phyloP scores from a whole-genome alignment of 2,329 filamentous ascomycete species.

The Penicillium frequentans region DNA sequence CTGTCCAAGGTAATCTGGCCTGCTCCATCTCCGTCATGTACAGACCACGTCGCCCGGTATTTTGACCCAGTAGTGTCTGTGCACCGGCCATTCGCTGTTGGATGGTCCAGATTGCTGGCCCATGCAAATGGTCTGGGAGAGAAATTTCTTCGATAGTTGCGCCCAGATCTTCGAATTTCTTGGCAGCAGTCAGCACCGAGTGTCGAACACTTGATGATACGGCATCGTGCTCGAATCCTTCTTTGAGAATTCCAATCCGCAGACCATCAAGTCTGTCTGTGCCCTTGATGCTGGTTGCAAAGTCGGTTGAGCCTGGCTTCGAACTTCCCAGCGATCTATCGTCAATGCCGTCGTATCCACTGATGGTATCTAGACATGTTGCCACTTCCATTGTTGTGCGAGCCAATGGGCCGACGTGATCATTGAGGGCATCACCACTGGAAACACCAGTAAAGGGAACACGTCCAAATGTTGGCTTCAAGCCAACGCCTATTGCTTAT shows the following conservation, averaged over 20 bases:
- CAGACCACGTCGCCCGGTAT: conserved; percentile 51
- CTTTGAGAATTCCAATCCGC: conserved; percentile 45
- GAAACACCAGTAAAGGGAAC: conserved; percentile 54
- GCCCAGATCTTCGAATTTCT: conserved; percentile 47
- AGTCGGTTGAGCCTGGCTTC: conserved; percentile 23
- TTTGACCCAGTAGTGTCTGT: conserved; percentile 43
- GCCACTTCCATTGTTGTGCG: conserved; percentile 45
- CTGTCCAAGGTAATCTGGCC: conserved; percentile 48
- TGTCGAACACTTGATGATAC: conserved; percentile 43
- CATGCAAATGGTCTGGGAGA: conserved; percentile 49
- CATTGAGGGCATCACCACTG: conserved; percentile 52
- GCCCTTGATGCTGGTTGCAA: conserved; percentile 10
- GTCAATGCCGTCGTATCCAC: conserved; percentile 52
- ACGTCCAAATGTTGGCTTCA: conserved; percentile 55
- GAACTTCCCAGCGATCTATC: conserved; percentile 42
- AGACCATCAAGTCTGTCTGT: conserved; percentile 17
- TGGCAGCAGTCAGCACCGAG: conserved; percentile 45
- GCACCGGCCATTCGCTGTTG: conserved; percentile 43
- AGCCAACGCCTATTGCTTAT: conserved; percentile 34
- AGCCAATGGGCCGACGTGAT: conserved; percentile 51
- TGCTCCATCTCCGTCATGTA: conserved; percentile 53
- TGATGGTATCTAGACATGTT: conserved; percentile 46
- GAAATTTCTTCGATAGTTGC: conserved; percentile 53
- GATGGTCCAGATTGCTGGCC: conserved; percentile 51
- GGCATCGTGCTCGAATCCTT: conserved; percentile 45